phyloP scores from a whole-genome alignment of 1,284 basidiomycete genomes.

The Xerocomus minutiporus region DNA sequence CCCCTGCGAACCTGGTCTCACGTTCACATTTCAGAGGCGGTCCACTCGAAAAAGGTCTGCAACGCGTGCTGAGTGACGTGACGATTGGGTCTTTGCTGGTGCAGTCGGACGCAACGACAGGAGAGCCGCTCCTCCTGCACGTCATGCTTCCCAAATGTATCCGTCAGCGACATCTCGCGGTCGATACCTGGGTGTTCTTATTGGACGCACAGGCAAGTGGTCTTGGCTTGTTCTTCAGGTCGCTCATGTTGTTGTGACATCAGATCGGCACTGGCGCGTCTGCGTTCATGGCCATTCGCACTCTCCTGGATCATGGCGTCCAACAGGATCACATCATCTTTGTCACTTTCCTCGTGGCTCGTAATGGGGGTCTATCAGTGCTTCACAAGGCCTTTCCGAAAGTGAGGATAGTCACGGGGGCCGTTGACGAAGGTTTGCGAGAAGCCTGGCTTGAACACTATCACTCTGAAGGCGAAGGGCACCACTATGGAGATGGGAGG shows the following conservation, averaged over 20 bases:
- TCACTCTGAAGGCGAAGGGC: constrained; percentile 39
- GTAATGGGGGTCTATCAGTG: constrained; percentile 73
- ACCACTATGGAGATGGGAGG: constrained; percentile 40
- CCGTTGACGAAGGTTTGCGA: constrained; percentile 69
- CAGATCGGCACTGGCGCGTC: constrained; percentile 94
- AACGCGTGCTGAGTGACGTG: constrained; percentile 83
- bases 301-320: constrained; percentile 94
- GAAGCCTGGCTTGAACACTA: constrained; percentile 66
- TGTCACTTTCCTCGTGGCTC: constrained; percentile 84
- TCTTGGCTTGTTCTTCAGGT: background rate
- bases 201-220: constrained; percentile 77
- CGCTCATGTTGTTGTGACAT: background rate
- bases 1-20: constrained; percentile 8
- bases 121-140: constrained; percentile 87
- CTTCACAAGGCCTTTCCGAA: constrained; percentile 78
- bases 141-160: constrained; percentile 73
- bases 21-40: constrained; percentile 59
- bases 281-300: constrained; percentile 95
- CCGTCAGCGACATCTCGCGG: constrained; percentile 59
- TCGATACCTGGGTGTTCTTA: constrained; percentile 80
- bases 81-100: constrained; percentile 88
- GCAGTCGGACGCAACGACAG: constrained; percentile 79
- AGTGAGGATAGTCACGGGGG: constrained; percentile 79
- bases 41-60: constrained; percentile 86
- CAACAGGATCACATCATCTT: constrained; percentile 80